phyloP scores from a whole-genome alignment of 192 early-diverging fungal species.

The Coemansia sp. region DNA sequence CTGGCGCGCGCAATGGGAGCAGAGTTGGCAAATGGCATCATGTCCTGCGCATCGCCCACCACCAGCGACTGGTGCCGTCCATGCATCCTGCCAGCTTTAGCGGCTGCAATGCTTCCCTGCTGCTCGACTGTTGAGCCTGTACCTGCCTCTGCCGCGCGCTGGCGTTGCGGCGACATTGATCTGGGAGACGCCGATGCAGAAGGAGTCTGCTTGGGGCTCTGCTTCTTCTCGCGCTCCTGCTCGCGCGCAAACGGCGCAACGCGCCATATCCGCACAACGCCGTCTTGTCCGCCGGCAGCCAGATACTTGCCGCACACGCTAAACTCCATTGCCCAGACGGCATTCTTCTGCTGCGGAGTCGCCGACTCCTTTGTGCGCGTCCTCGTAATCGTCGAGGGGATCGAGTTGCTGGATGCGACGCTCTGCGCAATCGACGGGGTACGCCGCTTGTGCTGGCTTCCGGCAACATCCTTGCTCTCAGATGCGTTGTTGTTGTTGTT shows the following conservation, averaged over 20 bases:
- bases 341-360: slow-evolving; percentile 13
- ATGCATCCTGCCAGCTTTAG: slow-evolving; percentile 1
- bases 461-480: background rate
- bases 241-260: slow-evolving; percentile 44
- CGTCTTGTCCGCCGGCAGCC: slow-evolving; percentile 79
- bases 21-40: slow-evolving; percentile 39
- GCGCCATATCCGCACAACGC: slow-evolving; percentile 69
- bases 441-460: background rate
- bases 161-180: background rate
- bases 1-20: slow-evolving; percentile 31
- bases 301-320: slow-evolving; percentile 77
- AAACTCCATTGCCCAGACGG: slow-evolving; percentile 77
- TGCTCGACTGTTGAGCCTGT: background rate
- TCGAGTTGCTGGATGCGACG: slow-evolving; percentile 12
- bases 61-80: slow-evolving; percentile 14
- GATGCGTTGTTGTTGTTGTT: background rate
- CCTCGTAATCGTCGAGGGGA: background rate
- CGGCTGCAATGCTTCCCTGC: background rate
- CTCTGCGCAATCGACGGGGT: slow-evolving; percentile 21
- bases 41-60: slow-evolving; percentile 7
- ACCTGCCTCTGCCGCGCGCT: slow-evolving; percentile 13
- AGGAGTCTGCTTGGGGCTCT: slow-evolving; percentile 13
- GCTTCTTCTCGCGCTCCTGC: slow-evolving; percentile 33
- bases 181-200: slow-evolving; percentile 1
- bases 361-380: background rate